These are phyloP conservation scores for Aspergillus cristatus DNA, from an alignment of 495 filamentous ascomycete species.

Conservation along the genomic window DNA sequence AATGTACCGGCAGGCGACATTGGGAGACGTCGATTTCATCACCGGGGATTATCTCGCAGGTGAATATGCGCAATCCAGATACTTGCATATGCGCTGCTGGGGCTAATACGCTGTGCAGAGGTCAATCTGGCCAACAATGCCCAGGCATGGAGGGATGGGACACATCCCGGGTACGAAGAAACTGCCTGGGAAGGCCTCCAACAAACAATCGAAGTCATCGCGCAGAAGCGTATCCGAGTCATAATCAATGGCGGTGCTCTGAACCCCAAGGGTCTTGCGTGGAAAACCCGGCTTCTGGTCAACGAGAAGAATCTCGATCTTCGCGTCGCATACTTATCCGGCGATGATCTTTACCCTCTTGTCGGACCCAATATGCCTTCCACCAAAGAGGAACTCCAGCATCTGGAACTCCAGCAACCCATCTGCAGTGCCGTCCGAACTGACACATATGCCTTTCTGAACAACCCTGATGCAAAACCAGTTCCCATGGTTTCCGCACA, in stretches of 20 bases:
- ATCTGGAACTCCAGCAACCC: conserved; percentile 24
- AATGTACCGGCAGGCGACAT: conserved; percentile 35
- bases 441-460: conserved; percentile 17
- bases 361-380: conserved; percentile 20
- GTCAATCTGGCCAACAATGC: conserved; percentile 40
- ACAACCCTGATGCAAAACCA: conserved; percentile 2
- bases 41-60: conserved; percentile 48
- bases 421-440: neutral
- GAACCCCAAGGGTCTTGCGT: conserved; percentile 33
- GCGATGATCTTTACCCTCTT: conserved; percentile 31
- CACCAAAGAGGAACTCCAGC: conserved; percentile 19
- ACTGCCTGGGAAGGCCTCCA: conserved; percentile 38
- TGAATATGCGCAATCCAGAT: too few species aligned
- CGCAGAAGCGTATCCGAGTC: conserved; percentile 32
- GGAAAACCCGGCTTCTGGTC: conserved; percentile 28
- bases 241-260: conserved; percentile 38
- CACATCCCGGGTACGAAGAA: conserved; percentile 31
- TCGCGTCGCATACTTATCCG: conserved; percentile 37
- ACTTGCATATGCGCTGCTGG: too few species aligned
- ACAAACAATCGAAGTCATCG: conserved; percentile 33
- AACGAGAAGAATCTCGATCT: conserved; percentile 22
- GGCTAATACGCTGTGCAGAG: conserved; percentile 16
- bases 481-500: conserved; percentile 23
- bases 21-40: conserved; percentile 44
- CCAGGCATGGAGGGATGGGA: conserved; percentile 22